Evolutionary conservation across 306 rosid species (phyloP).

Genomic region (Chamaecrista fasciculata): DNA sequence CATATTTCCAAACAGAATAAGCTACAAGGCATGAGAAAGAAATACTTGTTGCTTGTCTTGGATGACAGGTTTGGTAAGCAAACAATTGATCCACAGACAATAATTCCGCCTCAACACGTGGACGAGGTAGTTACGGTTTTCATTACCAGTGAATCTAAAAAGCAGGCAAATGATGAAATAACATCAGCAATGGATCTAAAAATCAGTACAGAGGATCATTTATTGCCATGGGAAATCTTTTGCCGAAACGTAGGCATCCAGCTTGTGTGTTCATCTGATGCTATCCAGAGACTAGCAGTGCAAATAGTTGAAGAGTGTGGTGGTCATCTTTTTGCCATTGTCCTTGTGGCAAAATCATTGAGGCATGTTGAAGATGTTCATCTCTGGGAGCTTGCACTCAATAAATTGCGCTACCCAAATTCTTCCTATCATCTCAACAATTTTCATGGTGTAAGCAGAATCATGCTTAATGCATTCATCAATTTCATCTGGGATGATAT

Average conservation of each 20-base stretch:
- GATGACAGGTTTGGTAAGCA: not conserved
- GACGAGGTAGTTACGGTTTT: not conserved
- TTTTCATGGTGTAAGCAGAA: not conserved
- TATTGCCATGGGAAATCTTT: constrained; percentile 12
- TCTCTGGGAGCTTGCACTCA: not conserved
- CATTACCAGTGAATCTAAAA: not conserved
- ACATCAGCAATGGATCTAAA: not conserved
- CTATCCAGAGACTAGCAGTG: not conserved
- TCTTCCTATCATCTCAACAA: not conserved
- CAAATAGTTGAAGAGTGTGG: not conserved
- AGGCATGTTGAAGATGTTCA: not conserved
- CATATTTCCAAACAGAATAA: not conserved
- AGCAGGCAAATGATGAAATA: not conserved
- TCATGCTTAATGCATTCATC: not conserved
- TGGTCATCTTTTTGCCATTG: constrained; percentile 5
- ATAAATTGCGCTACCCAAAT: not conserved
- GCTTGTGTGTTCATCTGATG: not conserved
- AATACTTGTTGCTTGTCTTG: not conserved
- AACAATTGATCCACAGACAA: not conserved
- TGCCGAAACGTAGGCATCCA: not conserved
- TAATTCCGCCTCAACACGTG: not conserved
- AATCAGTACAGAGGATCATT: constrained; percentile 15
- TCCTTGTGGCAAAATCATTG: not conserved
- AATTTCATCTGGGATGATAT: not conserved
- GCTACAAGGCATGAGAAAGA: not conserved